Base-by-base conservation (phyloP, 306 rosid species). In the Cicer judaicum region DNA sequence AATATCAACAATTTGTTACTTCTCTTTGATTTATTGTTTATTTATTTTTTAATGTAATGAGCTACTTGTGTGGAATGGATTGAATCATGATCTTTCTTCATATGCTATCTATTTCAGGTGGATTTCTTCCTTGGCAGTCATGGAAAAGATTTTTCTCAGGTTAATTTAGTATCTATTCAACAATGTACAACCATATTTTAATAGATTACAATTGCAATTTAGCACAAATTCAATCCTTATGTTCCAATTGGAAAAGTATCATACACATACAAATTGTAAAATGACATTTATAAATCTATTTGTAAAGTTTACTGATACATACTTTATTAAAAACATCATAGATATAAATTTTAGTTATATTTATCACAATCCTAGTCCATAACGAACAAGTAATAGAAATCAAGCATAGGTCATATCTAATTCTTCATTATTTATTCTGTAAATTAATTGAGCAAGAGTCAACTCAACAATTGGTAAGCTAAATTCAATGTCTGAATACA, bases 101-200 rank as follows among this genome's bases (percentile, higher is more conserved):
- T 12, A 19, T 68, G 70, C 6, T 74, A 7, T 75, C 2, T 72
- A 46, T 73, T 79, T 75, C 84, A 88, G 96, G 98, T 29, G 98
- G 98, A 13, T 94, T 91, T 84, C 96, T 90, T 64, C 95, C 98
- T 2, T 93, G 97, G 97, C 97, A 89, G 42, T 89, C 95, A n/a
- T 94, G 98, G 98, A 94, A 82, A 83, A 81, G 90, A 84, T 91
- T 91, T 87, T 91, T 94, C 70, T 87, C 92, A 34, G 92, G 98
- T 72, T 91, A 81, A 48, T 52, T 72, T 91, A 81, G 43, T 52
- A 60, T 56, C 52, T 10, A 16, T 16, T 0, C 46, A 46, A n/a
- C 59, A 62, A 24, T 62, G 44, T 36, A 50, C 75, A 64, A 48
- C 38, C 14, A 62, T 61, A 55, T 72, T 73, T 8, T 60, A 68